A percentile compares a stretch with the other conserved stretches of the same genome.
phyloP scores from a whole-genome alignment of 2,329 filamentous ascomycete genomes.

The Fusarium avenaceum region DNA sequence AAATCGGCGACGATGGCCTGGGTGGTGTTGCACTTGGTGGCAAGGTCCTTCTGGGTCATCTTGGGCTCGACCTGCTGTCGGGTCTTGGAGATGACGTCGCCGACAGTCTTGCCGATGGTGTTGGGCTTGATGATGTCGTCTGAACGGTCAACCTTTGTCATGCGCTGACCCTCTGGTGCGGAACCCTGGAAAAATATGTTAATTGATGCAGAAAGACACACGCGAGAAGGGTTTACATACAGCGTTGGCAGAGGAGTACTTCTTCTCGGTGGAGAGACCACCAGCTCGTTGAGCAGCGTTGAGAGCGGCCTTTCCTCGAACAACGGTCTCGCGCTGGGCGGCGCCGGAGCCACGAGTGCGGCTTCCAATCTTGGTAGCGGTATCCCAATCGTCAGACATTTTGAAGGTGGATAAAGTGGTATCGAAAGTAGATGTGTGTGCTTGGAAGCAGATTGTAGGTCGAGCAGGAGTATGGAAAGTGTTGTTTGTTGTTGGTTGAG shows the following conservation, averaged over 20 bases:
- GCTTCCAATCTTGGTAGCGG: slow-evolving; percentile 92
- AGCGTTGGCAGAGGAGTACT: slow-evolving; percentile 80
- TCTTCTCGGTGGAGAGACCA: slow-evolving; percentile 89
- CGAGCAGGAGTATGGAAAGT: slow-evolving; percentile 1
- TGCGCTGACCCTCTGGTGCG: slow-evolving; percentile 83
- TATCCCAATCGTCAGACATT: slow-evolving; percentile 82
- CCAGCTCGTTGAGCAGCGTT: slow-evolving; percentile 92
- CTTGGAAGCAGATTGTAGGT: not conserved
- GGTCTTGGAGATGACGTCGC: slow-evolving; percentile 83
- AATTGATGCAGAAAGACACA: slow-evolving; percentile 14
- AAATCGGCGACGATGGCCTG: slow-evolving; percentile 84
- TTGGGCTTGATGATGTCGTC: slow-evolving; percentile 99
- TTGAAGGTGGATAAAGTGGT: slow-evolving; percentile 60
- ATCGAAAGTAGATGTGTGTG: slow-evolving; percentile 25
- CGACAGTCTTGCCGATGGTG: slow-evolving; percentile 85
- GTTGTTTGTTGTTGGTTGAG: slow-evolving; percentile 40
- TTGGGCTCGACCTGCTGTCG: slow-evolving; percentile 88
- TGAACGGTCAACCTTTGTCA: slow-evolving; percentile 97
- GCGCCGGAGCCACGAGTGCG: slow-evolving; percentile 78
- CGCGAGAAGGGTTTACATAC: slow-evolving; percentile 44
- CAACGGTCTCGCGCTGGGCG: slow-evolving; percentile 83
- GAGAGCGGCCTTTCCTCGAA: slow-evolving; percentile 84
- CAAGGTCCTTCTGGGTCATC: slow-evolving; percentile 93
- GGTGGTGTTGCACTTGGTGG: slow-evolving; percentile 91
- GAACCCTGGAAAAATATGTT: slow-evolving; percentile 45